Base-by-base conservation (phyloP, 2,329 filamentous ascomycete species). In the Triangularia verruculosa region DNA sequence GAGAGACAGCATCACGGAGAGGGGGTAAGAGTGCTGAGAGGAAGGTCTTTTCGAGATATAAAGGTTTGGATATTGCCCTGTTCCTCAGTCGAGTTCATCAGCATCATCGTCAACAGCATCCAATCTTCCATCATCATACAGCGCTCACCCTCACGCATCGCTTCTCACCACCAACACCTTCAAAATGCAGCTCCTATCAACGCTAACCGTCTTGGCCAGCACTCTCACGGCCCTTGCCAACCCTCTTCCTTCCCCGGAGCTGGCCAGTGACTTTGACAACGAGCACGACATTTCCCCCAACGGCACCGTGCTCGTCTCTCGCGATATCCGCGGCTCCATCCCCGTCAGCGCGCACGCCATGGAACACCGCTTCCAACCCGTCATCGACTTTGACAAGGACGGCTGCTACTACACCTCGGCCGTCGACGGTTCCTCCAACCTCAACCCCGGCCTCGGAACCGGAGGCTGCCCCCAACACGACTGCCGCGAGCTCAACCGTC, bases 371-470 rank as follows among this genome's bases (percentile, higher is more conserved):
- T 76, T 72, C 64, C 77, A 78, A 66, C 77, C 77, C 11, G 63
- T 71, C 7, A 69, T 78, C 2, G 77, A 79, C 70, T 79, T 77
- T 61, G 77, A 79, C 66, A 70, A 64, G 0, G 76, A 79, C 57
- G 73, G 77, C 12, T 79, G 77, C 68, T 80, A 81, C 70, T 78
- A 80, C 67, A 79, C 79, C 1, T 78, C 80, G 17, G 80, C 79
- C 51, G 76, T 82, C 43, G 73, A 74, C 64, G 70, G 69, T 0
- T 60, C 71, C 9, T 78, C 79, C 28, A 72, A 72, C 34, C 71
- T 75, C 39, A 66, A 62, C 34, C 47, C 67, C 12, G 73, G 73
- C 22, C 71, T 74, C 12, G 69, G 59, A 4, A 57, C 64, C 27
- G 68, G 47, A 9, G 64, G 43, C 6, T 58, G 54, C 59, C 51